Percentiles rank a stretch among this genome's conserved stretches.
Evolutionary conservation across 2,329 filamentous ascomycete genomes (phyloP).

Genomic region (Penicillium aurantiogriseum): DNA sequence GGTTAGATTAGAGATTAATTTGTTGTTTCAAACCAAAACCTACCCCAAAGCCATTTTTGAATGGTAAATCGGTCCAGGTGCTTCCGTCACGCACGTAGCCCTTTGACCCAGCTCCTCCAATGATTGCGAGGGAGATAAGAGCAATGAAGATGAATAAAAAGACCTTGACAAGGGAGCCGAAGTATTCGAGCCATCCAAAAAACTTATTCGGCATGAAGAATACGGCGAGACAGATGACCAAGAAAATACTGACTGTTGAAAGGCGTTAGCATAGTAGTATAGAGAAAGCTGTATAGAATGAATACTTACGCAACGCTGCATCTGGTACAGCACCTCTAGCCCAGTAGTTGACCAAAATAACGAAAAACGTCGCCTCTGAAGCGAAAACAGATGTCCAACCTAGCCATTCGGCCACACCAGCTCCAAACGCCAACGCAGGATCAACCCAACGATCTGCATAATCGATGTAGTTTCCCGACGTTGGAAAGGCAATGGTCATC

Average conservation of each 20-base stretch:
- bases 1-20: no score
- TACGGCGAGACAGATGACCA: conserved; percentile 18
- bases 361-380: conserved; percentile 25
- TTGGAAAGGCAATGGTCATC: conserved; percentile 40
- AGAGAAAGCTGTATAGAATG: no score
- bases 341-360: conserved; percentile 24
- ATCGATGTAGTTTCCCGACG: conserved; percentile 40
- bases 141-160: conserved; percentile 38
- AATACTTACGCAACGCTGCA: neutral
- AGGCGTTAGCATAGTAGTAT: no score
- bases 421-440: conserved; percentile 40
- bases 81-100: conserved; percentile 32
- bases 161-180: conserved; percentile 41
- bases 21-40: neutral
- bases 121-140: conserved; percentile 37
- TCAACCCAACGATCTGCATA: conserved; percentile 43
- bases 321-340: conserved; percentile 9
- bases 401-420: conserved; percentile 29
- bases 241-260: conserved; percentile 21
- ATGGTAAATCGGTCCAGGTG: conserved; percentile 35
- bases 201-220: conserved; percentile 30
- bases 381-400: conserved; percentile 19
- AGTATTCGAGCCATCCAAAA: conserved; percentile 41
- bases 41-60: conserved; percentile 35
- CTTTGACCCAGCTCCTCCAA: conserved; percentile 41